These are phyloP conservation scores for Filosporella fistucella DNA, from an alignment of 495 filamentous ascomycete species.

Conservation along the genomic window DNA sequence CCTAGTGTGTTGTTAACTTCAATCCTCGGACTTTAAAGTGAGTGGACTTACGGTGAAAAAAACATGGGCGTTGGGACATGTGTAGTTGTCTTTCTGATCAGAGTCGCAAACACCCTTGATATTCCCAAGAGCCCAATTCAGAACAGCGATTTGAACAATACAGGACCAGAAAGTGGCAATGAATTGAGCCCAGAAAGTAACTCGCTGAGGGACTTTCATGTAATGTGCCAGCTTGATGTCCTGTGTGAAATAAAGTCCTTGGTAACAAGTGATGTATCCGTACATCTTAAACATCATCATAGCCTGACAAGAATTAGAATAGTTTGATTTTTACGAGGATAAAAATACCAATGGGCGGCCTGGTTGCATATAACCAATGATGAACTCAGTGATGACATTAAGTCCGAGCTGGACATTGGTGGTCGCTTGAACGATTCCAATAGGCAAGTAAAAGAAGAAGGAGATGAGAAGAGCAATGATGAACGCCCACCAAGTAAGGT, in stretches of 20 bases:
- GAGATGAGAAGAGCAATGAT: slow-evolving; percentile 52
- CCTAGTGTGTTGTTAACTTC: no score
- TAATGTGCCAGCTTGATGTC: slow-evolving; percentile 62
- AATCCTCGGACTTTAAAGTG: no score
- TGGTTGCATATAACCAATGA: slow-evolving; percentile 60
- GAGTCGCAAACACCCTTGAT: slow-evolving; percentile 56
- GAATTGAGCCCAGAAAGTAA: slow-evolving; percentile 55
- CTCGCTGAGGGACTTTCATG: slow-evolving; percentile 60
- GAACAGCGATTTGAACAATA: slow-evolving; percentile 58
- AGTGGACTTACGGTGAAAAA: no score
- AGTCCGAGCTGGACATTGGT: slow-evolving; percentile 63
- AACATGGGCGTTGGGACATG: slow-evolving; percentile 61
- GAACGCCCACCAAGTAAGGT: slow-evolving; percentile 61
- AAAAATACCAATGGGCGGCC: slow-evolving; percentile 38
- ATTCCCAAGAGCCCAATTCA: slow-evolving; percentile 59
- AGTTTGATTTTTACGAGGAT: background rate
- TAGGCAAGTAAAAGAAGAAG: slow-evolving; percentile 46
- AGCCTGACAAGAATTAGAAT: background rate
- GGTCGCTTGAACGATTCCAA: slow-evolving; percentile 55
- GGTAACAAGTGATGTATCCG: slow-evolving; percentile 53
- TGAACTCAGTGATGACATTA: slow-evolving; percentile 59
- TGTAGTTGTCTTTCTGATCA: slow-evolving; percentile 49
- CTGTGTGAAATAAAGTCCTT: slow-evolving; percentile 48
- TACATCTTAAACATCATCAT: slow-evolving; percentile 61
- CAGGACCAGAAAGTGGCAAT: slow-evolving; percentile 42